These are phyloP conservation scores for Globisporangium irregulare DNA, from an alignment of 352 stramenopile genomes.

Conservation along the genomic window DNA sequence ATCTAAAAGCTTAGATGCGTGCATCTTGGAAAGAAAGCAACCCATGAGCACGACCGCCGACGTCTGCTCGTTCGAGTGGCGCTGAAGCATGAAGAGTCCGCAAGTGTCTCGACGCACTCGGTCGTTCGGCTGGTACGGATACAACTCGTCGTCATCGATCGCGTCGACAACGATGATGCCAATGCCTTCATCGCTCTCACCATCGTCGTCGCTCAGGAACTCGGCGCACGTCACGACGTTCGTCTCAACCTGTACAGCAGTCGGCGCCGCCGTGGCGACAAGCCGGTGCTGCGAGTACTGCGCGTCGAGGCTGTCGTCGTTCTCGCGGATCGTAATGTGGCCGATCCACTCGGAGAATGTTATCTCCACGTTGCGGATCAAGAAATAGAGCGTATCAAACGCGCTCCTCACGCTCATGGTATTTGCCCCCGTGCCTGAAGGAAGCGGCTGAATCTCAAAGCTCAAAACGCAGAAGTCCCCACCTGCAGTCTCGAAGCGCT, in stretches of 20 bases:
- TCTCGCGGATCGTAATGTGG: slow-evolving; percentile 14
- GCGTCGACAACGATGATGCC: slow-evolving; percentile 33
- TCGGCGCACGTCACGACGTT: slow-evolving; percentile 8
- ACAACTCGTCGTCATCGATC: slow-evolving; percentile 45
- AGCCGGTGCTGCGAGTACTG: slow-evolving; percentile 6
- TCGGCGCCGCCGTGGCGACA: background rate
- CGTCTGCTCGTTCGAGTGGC: background rate
- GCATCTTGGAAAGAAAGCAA: slow-evolving; percentile 8
- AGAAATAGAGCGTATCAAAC: slow-evolving; percentile 34
- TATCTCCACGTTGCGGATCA: slow-evolving; percentile 52
- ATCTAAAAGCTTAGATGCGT: background rate
- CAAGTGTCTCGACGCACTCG: slow-evolving; percentile 52
- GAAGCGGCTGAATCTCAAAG: slow-evolving; percentile 41
- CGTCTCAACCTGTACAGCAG: slow-evolving; percentile 5
- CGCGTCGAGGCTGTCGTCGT: slow-evolving; percentile 10
- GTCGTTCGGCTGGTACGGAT: slow-evolving; percentile 33
- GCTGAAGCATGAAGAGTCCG: slow-evolving; percentile 24
- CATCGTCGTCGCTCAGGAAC: slow-evolving; percentile 4
- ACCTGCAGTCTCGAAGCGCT: slow-evolving; percentile 22
- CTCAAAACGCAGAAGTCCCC: slow-evolving; percentile 41
- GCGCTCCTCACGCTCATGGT: slow-evolving; percentile 28
- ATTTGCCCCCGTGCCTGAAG: background rate
- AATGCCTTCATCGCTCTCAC: background rate
- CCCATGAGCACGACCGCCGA: slow-evolving; percentile 10
- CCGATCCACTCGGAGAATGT: slow-evolving; percentile 42